Evolutionary conservation across 805 yeast genomes (phyloP), one percentile per base, ranked within the genome.

Genomic region (Kluyveromyces dobzhanskii): DNA sequence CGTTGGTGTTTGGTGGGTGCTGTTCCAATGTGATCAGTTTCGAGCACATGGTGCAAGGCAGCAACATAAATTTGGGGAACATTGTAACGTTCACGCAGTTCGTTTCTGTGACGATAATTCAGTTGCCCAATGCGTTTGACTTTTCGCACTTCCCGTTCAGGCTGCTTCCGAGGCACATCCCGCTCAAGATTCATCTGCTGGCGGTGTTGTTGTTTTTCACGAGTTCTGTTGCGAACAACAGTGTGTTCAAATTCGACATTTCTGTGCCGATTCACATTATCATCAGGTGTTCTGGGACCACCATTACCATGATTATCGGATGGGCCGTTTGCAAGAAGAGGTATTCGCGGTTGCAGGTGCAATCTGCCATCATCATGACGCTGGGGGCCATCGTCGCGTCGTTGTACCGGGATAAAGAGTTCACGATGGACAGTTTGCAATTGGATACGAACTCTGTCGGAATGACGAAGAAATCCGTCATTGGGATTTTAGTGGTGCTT

Each of bases 221-320:
- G 4, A 62, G 75, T 8, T 70, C 80, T 1, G 58, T 71, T 8
- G 56, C 77, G 25, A 80, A 76, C 51, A 83, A 83, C 50, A 53
- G 59, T 37, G 86, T 71, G 0, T 76, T 78, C 61, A 65, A 61
- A 13, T 77, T 62, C 53, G 66, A 75, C 27, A 65, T 83, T 19
- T 71, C 81, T 3, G 71, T 82, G 16, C 85, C 88, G 0, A 56
- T 79, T 19, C 86, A 81, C 51, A 80, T 80, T 18, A 71, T 80
- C 6, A 66, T 80, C 47, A 56, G 87, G 37, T 78, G 85, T 10
- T 70, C 80, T 4, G 76, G 83, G 1, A 73, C 84, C 0, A 73
- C 77, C 5, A 57, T 78, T 13, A 75, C 83, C 0, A 71, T 83
- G 77, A 23, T 69, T 0, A 56, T 78, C 3, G 85, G 88, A 3